Conservation (phyloP, 345 rosid species). For the Salix caprea region DNA sequence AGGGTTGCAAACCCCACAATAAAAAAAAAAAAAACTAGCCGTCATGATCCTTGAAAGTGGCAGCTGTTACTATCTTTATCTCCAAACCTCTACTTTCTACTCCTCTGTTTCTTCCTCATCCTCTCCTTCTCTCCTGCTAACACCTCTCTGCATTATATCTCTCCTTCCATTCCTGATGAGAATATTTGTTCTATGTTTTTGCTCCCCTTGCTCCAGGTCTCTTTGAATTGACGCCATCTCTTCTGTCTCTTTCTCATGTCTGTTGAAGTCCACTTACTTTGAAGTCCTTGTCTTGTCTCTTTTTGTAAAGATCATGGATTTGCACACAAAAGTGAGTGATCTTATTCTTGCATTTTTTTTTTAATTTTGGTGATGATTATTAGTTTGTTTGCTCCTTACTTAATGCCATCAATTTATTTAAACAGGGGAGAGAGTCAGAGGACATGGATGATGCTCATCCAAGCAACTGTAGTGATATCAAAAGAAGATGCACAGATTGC, state of each 20-base stretch:
- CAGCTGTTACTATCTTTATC: not conserved
- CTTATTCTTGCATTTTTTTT: not conserved
- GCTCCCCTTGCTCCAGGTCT: not conserved
- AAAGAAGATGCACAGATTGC: constrained; percentile 60
- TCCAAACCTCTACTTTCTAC: not conserved
- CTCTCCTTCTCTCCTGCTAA: not conserved
- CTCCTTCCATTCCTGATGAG: not conserved
- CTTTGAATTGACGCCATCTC: not conserved
- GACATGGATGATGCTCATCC: not conserved
- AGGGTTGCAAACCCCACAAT: constrained; percentile 18
- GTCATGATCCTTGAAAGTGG: not conserved
- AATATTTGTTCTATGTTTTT: not conserved
- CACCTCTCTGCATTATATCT: not conserved
- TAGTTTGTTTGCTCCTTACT: not conserved
- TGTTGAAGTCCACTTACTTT: not conserved
- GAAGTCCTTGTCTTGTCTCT: not conserved
- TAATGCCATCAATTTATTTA: not conserved
- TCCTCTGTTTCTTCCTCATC: not conserved
- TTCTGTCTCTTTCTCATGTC: not conserved
- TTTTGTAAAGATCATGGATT: not conserved
- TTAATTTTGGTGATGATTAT: not conserved
- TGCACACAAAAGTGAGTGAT: constrained; percentile 12
- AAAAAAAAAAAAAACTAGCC: not conserved
- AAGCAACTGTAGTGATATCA: constrained; percentile 6
- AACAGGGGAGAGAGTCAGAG: constrained; percentile 16